These are phyloP conservation scores for Penicillium sp. DNA, from an alignment of 2,329 filamentous ascomycete genomes.

Conservation along the genomic window DNA sequence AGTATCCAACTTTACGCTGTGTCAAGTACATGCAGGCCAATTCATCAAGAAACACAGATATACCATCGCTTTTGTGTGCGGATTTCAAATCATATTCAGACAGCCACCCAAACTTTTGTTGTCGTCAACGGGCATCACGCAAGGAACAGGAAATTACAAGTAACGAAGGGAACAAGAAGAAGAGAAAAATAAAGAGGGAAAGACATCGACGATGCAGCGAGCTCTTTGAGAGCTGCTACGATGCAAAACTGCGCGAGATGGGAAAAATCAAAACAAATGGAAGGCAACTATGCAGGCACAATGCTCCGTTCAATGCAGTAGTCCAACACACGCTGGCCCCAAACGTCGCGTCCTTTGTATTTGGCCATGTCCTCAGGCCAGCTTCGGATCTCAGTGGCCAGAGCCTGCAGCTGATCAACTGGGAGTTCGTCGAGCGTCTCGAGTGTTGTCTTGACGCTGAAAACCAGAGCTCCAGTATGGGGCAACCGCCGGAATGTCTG, in stretches of 20 bases:
- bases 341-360: constrained; percentile 45
- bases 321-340: constrained; percentile 38
- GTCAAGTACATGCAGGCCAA: not conserved
- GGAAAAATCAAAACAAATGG: not conserved
- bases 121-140: constrained; percentile 11
- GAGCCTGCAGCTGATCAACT: constrained; percentile 37
- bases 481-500: constrained; percentile 49
- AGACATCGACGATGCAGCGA: not conserved
- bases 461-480: constrained; percentile 43
- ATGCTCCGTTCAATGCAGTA: constrained; percentile 28
- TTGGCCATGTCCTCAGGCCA: constrained; percentile 44
- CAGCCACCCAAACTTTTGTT: constrained; percentile 18
- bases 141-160: not conserved
- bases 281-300: not conserved
- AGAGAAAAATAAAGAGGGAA: not conserved
- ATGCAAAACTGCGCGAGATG: not conserved
- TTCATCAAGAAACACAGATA: not conserved
- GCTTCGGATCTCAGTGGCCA: constrained; percentile 42
- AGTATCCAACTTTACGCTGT: not conserved
- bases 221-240: not conserved
- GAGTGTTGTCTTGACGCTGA: constrained; percentile 49
- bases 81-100: constrained; percentile 14
- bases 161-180: not conserved
- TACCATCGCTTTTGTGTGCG: not conserved
- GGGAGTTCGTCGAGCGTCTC: constrained; percentile 39